A percentile compares a stretch with the other conserved stretches of the same genome.
Conservation (phyloP, 768 basidiomycete genomes). For the Myochromella boudieri region DNA sequence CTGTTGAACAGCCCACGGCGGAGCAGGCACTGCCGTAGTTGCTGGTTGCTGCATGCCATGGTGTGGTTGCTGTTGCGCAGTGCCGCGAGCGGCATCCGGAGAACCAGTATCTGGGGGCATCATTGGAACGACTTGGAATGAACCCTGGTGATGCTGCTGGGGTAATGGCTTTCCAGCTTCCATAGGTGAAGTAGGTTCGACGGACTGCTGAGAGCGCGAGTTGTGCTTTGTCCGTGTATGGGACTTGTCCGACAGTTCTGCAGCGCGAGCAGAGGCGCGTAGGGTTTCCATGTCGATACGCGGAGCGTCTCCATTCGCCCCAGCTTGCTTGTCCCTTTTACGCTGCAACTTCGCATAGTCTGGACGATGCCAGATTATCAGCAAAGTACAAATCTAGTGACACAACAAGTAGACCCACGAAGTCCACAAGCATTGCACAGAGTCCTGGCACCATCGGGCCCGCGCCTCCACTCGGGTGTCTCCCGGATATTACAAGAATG, state of each 20-base stretch:
- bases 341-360: slow-evolving; percentile 85
- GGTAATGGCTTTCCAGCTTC: slow-evolving; percentile 28
- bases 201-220: slow-evolving; percentile 25
- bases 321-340: slow-evolving; percentile 66
- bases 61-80: slow-evolving; percentile 17
- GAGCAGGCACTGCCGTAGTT: slow-evolving; percentile 22
- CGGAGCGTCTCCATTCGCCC: slow-evolving; percentile 51
- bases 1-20: slow-evolving; percentile 23
- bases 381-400: not conserved
- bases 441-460: slow-evolving; percentile 82
- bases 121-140: slow-evolving; percentile 55
- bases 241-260: slow-evolving; percentile 41
- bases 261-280: slow-evolving; percentile 68
- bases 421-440: slow-evolving; percentile 85
- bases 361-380: slow-evolving; percentile 26
- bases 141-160: slow-evolving; percentile 50
- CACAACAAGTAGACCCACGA: slow-evolving; percentile 51
- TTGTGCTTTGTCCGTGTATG: slow-evolving; percentile 21
- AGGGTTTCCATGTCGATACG: slow-evolving; percentile 76
- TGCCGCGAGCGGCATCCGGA: slow-evolving; percentile 18
- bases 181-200: slow-evolving; percentile 29
- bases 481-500: slow-evolving; percentile 87
- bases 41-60: slow-evolving; percentile 14
- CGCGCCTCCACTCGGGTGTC: slow-evolving; percentile 87
- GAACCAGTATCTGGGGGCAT: slow-evolving; percentile 26